These are phyloP conservation scores for Blepharisma stoltei DNA, from an alignment of 73 alveolate species.

Conservation along the genomic window DNA sequence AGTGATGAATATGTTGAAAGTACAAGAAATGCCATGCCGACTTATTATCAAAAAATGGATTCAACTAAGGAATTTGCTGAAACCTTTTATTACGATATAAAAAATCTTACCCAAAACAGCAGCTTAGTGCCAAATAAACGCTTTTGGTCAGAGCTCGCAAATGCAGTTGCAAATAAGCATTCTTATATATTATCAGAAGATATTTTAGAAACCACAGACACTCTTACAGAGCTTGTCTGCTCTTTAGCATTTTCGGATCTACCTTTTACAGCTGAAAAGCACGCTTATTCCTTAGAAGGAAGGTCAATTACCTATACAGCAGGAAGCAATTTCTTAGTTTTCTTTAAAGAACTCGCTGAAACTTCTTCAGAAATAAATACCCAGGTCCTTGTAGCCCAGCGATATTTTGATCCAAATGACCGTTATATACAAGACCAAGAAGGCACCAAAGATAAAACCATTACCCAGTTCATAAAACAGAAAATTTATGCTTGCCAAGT, in stretches of 20 bases:
- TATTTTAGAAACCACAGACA: conserved; percentile 1
- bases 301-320: conserved; percentile 66
- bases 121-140: conserved; percentile 37
- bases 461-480: conserved; percentile 4
- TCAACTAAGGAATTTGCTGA: conserved; percentile 82
- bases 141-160: conserved; percentile 81
- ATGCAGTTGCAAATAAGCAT: conserved; percentile 26
- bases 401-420: conserved; percentile 61
- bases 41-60: conserved; percentile 59
- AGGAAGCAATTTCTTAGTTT: conserved; percentile 54
- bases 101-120: neutral
- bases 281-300: conserved; percentile 59
- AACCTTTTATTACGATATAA: conserved; percentile 67
- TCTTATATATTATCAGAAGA: neutral
- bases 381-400: conserved; percentile 75
- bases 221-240: conserved; percentile 55
- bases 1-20: neutral
- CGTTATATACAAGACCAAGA: neutral
- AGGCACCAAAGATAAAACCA: neutral
- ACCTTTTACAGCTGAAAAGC: conserved; percentile 66
- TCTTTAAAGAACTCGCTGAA: conserved; percentile 80
- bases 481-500: conserved; percentile 79
- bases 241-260: conserved; percentile 74
- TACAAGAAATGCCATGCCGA: conserved; percentile 38
- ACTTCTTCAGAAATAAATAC: conserved; percentile 64